Conservation (phyloP, 331 rosid genomes). For the Malus hybrid region DNA sequence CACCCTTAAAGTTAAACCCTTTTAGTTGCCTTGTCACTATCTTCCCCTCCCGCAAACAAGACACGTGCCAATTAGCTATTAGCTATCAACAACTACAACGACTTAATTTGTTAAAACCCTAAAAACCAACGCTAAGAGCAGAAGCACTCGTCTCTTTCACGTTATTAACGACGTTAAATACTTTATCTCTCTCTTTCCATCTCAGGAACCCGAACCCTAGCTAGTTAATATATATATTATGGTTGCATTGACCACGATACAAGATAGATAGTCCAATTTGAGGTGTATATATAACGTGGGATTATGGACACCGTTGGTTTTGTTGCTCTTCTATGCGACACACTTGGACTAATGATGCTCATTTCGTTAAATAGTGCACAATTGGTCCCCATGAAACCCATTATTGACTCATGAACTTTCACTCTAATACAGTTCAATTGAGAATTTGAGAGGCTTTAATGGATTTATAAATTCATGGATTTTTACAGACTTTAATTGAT, state of each 20-base stretch:
- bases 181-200: not conserved
- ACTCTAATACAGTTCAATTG: no score
- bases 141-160: not conserved
- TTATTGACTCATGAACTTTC: no score
- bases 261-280: not conserved
- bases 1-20: not conserved
- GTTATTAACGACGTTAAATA: not conserved
- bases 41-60: not conserved
- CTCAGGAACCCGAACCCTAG: no score
- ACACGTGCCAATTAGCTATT: not conserved
- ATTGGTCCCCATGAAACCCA: no score
- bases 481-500: no score
- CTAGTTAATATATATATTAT: not conserved
- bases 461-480: no score
- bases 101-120: not conserved
- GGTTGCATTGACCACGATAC: conserved; percentile 1
- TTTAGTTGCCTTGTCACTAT: not conserved
- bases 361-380: no score
- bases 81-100: not conserved
- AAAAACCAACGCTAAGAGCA: not conserved
- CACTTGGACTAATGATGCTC: not conserved
- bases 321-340: conserved; percentile 14
- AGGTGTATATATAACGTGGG: not conserved
- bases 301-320: conserved; percentile 1
- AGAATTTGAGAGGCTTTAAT: no score